Conservation (phyloP, 208 protist genomes). For the Leishmania arabica region DNA sequence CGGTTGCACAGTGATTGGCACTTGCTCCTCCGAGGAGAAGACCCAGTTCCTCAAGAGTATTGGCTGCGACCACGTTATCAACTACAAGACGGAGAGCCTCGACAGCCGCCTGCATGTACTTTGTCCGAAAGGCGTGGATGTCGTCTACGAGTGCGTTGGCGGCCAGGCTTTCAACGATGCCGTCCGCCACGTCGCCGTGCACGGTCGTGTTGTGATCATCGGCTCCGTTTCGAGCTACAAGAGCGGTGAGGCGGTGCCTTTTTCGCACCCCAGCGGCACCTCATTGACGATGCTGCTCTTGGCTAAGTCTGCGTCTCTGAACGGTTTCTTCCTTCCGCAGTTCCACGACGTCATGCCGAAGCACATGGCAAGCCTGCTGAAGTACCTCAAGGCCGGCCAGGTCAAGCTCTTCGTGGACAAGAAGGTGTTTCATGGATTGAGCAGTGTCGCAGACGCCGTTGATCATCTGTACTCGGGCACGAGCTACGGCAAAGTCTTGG, state of each 20-base stretch:
- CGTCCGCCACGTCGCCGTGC: conserved; percentile 62
- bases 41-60: conserved; percentile 71
- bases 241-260: conserved; percentile 32
- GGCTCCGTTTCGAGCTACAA: conserved; percentile 79
- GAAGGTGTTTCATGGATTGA: conserved; percentile 59
- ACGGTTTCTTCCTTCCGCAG: conserved; percentile 58
- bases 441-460: conserved; percentile 58
- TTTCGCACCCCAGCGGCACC: conserved; percentile 23
- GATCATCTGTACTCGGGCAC: conserved; percentile 69
- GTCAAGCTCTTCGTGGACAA: conserved; percentile 41
- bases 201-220: conserved; percentile 77
- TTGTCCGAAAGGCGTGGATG: conserved; percentile 73
- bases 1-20: conserved; percentile 86
- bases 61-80: conserved; percentile 83
- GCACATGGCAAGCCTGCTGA: conserved; percentile 38
- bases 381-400: conserved; percentile 21
- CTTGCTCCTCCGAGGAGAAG: conserved; percentile 76
- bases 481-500: conserved; percentile 66
- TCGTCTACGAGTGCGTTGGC: conserved; percentile 89
- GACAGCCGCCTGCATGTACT: conserved; percentile 44
- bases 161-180: conserved; percentile 77
- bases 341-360: conserved; percentile 18
- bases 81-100: conserved; percentile 79
- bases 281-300: conserved; percentile 32
- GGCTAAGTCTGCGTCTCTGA: conserved; percentile 36